Evolutionary conservation across 2,329 filamentous ascomycete species (phyloP).

Genomic region (Stemphylium vesicarium): DNA sequence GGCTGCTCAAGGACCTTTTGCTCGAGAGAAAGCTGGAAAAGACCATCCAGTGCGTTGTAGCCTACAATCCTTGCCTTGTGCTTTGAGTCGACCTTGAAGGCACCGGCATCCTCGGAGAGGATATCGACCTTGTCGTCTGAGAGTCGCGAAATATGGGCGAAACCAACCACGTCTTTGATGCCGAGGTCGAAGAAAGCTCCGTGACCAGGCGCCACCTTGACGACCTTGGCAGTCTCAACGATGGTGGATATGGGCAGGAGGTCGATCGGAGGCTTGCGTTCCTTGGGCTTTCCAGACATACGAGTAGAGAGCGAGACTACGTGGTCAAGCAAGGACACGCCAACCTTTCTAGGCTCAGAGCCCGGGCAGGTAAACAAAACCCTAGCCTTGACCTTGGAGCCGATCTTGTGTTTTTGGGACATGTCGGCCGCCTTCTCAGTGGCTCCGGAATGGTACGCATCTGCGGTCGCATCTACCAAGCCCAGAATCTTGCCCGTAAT

Average conservation of each 20-base stretch:
- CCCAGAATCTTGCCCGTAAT: slow-evolving; percentile 91
- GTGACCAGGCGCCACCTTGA: slow-evolving; percentile 77
- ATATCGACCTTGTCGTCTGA: slow-evolving; percentile 89
- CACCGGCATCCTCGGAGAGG: slow-evolving; percentile 76
- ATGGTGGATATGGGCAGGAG: slow-evolving; percentile 74
- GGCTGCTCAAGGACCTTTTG: slow-evolving; percentile 81
- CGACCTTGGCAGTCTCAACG: slow-evolving; percentile 78
- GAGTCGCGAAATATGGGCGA: slow-evolving; percentile 92
- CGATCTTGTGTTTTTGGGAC: slow-evolving; percentile 79
- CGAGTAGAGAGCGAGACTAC: slow-evolving; percentile 67
- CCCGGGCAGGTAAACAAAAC: slow-evolving; percentile 87
- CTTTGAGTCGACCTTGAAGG: slow-evolving; percentile 76
- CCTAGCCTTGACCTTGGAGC: slow-evolving; percentile 82
- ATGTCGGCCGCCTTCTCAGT: slow-evolving; percentile 73
- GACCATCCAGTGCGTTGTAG: slow-evolving; percentile 84
- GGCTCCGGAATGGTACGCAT: slow-evolving; percentile 85
- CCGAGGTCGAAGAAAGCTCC: slow-evolving; percentile 82
- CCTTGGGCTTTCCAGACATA: slow-evolving; percentile 44
- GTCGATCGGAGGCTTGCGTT: slow-evolving; percentile 62
- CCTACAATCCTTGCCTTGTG: slow-evolving; percentile 84
- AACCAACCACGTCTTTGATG: slow-evolving; percentile 73
- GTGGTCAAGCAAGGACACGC: slow-evolving; percentile 88
- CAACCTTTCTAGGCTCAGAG: slow-evolving; percentile 80
- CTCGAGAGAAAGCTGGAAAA: slow-evolving; percentile 86
- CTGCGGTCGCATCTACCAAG: slow-evolving; percentile 86